Conservation (phyloP, 1,284 basidiomycete species). For the Spongiforma sp. region DNA sequence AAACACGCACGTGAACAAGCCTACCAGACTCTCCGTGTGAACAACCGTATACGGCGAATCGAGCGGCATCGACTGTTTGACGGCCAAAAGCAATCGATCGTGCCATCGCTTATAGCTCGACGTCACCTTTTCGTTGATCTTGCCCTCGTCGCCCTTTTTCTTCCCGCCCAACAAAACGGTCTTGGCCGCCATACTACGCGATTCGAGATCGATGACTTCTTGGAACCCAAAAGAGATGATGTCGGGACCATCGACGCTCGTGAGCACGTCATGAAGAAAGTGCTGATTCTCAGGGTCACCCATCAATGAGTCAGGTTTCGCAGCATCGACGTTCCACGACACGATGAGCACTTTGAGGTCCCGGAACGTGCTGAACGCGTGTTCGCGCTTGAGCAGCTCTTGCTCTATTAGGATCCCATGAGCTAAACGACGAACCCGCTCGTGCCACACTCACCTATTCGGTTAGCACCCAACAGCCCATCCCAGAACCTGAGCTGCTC, state of each 20-base stretch:
- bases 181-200: conserved; percentile 90
- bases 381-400: conserved; percentile 77
- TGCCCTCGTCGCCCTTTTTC: conserved; percentile 66
- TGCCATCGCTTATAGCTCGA: conserved; percentile 89
- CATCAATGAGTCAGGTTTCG: conserved; percentile 76
- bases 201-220: conserved; percentile 94
- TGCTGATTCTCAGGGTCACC: conserved; percentile 66
- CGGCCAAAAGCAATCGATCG: conserved; percentile 77
- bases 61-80: conserved; percentile 70
- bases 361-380: conserved; percentile 81
- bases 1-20: conserved; percentile 89
- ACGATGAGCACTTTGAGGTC: conserved; percentile 82
- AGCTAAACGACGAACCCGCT: conserved; percentile 2
- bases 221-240: conserved; percentile 96
- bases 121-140: conserved; percentile 81
- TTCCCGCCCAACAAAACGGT: conserved; percentile 79
- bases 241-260: conserved; percentile 78
- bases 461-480: conserved; percentile 83
- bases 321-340: conserved; percentile 95
- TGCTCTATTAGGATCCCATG: conserved; percentile 55
- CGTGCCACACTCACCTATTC: conserved; percentile 70
- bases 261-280: conserved; percentile 76
- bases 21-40: conserved; percentile 89
- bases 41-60: conserved; percentile 79
- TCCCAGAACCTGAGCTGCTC: conserved; percentile 87